Evolutionary conservation across 1,284 basidiomycete genomes (phyloP).

Genomic region (Ustilago nuda): DNA sequence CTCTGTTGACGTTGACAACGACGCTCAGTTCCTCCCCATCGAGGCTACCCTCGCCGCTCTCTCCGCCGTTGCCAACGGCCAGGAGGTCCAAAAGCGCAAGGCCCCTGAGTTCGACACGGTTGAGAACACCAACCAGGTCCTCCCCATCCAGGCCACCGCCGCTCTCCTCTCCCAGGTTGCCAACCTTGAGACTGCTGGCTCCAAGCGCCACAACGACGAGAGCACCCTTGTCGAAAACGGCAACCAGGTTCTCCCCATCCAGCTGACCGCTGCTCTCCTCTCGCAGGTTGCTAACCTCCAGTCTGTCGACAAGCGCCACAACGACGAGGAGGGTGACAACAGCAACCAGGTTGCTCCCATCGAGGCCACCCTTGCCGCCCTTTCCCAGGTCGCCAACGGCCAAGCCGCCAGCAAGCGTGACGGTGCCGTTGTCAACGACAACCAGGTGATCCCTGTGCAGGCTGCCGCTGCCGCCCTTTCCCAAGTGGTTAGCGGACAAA

Average conservation of each 20-base stretch:
- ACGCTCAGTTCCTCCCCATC: constrained; percentile 29
- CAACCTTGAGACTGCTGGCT: constrained; percentile 29
- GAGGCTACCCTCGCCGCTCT: constrained; percentile 33
- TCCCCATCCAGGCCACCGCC: constrained; percentile 36
- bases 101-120: constrained; percentile 18
- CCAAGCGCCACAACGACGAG: constrained; percentile 7
- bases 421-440: constrained; percentile 23
- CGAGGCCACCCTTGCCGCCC: constrained; percentile 44
- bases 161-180: constrained; percentile 37
- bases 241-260: constrained; percentile 29
- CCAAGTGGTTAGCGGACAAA: constrained; percentile 35
- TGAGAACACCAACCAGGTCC: constrained; percentile 34
- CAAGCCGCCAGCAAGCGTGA: constrained; percentile 32
- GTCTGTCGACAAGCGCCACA: constrained; percentile 18
- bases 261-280: constrained; percentile 22
- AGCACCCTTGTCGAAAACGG: constrained; percentile 20
- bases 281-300: constrained; percentile 24
- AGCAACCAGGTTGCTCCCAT: constrained; percentile 36
- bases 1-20: constrained; percentile 34
- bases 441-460: constrained; percentile 41
- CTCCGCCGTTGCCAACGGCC: constrained; percentile 22
- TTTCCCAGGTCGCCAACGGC: constrained; percentile 35
- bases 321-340: constrained; percentile 21
- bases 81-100: constrained; percentile 33
- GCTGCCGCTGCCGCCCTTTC: constrained; percentile 45